Evolutionary conservation across 2,329 filamentous ascomycete species (phyloP), one percentile per base, ranked within the genome.

Genomic region (Lasiodiplodia sp.): DNA sequence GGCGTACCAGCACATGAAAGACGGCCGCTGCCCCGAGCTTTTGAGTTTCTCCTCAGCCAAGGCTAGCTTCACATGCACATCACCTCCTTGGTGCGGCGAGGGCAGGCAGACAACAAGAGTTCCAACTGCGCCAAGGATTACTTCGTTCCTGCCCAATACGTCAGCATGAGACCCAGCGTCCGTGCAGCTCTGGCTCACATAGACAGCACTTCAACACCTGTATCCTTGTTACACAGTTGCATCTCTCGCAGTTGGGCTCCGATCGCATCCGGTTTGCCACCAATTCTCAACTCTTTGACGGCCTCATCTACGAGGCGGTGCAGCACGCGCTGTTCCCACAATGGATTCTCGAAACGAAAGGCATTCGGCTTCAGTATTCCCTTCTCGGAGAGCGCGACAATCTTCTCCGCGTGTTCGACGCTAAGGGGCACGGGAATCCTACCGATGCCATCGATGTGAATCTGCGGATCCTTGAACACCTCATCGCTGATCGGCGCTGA

Each of bases 261-360:
- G 12, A 55, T 18, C 23, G n/a, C 8, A 55, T 31, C 28, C 21
- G 1, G 11, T 1, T 55, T 55, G 2, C 52, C 2, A 16, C 1
- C 21, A 31, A 55, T 14, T 21, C 4, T 7, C 25, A 55, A 23
- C 25, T 31, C 11, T 6, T 14, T 28, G 23, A n/a, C 25, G 14
- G 25, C 52, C 52, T 31, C 2, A 12, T 31, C 52, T 2, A 55
- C 52, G 10, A 55, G 52, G 18, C 1, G 1, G 3, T 21, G 52
- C 52, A 55, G 23, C 52, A 55, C 52, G 23, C 52, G 52, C 52
- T 55, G 52, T 5, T 55, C 52, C 52, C 52, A 55, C 1, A 55
- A 25, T 25, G 52, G 52, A 18, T 55, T 55, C 2, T 55, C 25
- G 8, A 55, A 2, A 2, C 25, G 52, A 10, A 55, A 55, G 2